A percentile compares a stretch with the other conserved stretches of the same genome.
Conservation (phyloP, 2,329 filamentous ascomycete species). For the Penicillium sp. region DNA sequence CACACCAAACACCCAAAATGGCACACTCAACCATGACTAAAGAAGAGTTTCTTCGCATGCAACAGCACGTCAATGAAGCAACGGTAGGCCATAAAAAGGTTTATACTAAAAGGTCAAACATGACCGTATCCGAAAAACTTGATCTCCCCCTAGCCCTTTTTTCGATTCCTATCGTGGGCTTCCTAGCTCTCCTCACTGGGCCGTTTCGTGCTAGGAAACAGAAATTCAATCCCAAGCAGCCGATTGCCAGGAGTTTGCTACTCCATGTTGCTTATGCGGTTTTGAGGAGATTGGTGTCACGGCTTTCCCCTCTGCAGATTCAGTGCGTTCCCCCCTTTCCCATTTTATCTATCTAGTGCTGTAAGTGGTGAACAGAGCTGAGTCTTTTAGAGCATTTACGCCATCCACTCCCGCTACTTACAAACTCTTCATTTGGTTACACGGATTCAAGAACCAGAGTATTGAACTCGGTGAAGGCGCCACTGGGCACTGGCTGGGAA, state of each 20-base stretch:
- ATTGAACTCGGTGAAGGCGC: conserved; percentile 32
- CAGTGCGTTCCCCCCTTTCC: conserved; percentile 21
- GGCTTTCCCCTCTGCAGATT: conserved; percentile 27
- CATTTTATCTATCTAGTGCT: not conserved
- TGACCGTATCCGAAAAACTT: conserved; percentile 8
- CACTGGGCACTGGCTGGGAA: conserved; percentile 37
- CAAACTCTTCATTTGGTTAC: conserved; percentile 6
- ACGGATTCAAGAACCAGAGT: conserved; percentile 21
- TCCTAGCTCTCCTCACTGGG: conserved; percentile 9
- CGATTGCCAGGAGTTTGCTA: conserved; percentile 24
- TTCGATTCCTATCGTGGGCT: conserved; percentile 7
- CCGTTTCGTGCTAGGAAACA: conserved; percentile 13
- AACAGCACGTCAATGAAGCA: not conserved
- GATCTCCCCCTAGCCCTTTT: conserved; percentile 8
- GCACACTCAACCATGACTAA: not conserved
- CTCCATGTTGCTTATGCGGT: conserved; percentile 34
- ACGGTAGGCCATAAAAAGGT: not conserved
- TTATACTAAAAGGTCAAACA: conserved; percentile 6
- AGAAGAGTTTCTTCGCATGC: not conserved
- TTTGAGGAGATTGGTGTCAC: conserved; percentile 28
- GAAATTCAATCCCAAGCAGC: conserved; percentile 10
- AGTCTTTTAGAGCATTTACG: not conserved
- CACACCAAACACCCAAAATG: not conserved
- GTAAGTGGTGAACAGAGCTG: not conserved
- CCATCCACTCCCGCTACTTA: conserved; percentile 7